Evolutionary conservation across 257 asterid genomes (phyloP).

Genomic region (Thymus quinquecostatus): DNA sequence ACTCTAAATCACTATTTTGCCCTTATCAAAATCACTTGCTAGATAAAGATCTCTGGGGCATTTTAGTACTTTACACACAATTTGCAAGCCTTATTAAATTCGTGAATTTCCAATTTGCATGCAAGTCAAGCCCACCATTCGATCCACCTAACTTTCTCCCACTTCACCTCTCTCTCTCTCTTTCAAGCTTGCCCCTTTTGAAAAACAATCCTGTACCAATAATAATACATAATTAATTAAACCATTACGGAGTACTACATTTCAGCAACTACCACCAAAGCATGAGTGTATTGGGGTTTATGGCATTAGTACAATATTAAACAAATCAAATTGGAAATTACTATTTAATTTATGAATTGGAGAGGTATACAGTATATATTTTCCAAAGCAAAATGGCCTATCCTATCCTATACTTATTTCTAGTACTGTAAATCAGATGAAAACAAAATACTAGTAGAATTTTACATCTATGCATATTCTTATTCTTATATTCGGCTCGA

Average conservation of each 20-base stretch:
- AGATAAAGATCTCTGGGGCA: too few relatives aligned
- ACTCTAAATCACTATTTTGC: too few relatives aligned
- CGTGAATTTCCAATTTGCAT: slow-evolving; percentile 3
- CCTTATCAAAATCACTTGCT: too few relatives aligned
- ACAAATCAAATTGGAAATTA: background rate
- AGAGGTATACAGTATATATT: too few relatives aligned
- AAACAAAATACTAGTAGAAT: too few relatives aligned
- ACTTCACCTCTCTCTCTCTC: slow-evolving; percentile 31
- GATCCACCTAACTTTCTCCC: slow-evolving; percentile 40
- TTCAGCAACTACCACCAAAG: slow-evolving; percentile 19
- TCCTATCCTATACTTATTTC: too few relatives aligned
- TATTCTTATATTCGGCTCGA: too few relatives aligned
- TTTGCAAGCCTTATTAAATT: background rate
- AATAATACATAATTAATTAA: background rate
- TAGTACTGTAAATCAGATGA: too few relatives aligned
- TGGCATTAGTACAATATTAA: background rate
- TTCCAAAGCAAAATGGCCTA: too few relatives aligned
- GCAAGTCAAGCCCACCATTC: slow-evolving; percentile 42
- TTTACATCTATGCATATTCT: too few relatives aligned
- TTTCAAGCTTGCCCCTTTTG: slow-evolving; percentile 30
- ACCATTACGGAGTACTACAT: background rate
- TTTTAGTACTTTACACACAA: too few relatives aligned
- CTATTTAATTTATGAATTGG: background rate
- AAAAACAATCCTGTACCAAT: background rate
- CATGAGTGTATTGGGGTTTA: slow-evolving; percentile 2